phyloP scores from a whole-genome alignment of 306 rosid genomes.

The Gynostemma pentaphyllum region DNA sequence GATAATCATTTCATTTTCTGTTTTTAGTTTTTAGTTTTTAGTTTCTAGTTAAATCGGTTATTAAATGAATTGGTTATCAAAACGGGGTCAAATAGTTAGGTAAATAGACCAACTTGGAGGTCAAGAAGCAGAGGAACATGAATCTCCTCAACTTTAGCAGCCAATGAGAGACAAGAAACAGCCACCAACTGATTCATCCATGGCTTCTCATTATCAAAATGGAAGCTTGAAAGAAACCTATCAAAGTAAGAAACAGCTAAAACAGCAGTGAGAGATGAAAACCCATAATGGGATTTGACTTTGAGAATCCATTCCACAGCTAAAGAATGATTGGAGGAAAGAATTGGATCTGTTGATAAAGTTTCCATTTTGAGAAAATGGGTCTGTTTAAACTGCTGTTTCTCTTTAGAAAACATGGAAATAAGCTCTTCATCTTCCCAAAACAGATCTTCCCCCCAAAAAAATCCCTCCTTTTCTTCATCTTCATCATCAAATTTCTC shows the following conservation, averaged over 20 bases:
- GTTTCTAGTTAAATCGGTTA: too few relatives aligned
- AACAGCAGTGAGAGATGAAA: slow-evolving; percentile 43
- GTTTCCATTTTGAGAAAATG: slow-evolving; percentile 1
- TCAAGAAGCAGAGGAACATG: slow-evolving; percentile 55
- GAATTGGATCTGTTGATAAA: slow-evolving; percentile 16
- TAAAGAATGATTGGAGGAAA: slow-evolving; percentile 27
- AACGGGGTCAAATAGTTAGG: too few relatives aligned
- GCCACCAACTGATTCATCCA: slow-evolving; percentile 62
- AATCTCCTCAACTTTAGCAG: slow-evolving; percentile 68
- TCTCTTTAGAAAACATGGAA: slow-evolving; percentile 55
- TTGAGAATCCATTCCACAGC: slow-evolving; percentile 56
- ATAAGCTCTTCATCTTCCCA: slow-evolving; percentile 65
- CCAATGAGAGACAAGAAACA: slow-evolving; percentile 58
- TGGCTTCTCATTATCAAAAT: slow-evolving; percentile 48
- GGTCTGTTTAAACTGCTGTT: slow-evolving; percentile 22
- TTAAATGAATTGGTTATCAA: too few relatives aligned
- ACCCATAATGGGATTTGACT: slow-evolving; percentile 47
- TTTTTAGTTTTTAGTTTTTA: too few relatives aligned
- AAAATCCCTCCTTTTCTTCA: slow-evolving; percentile 16
- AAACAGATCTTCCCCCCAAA: slow-evolving; percentile 60
- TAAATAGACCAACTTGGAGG: slow-evolving; percentile 50
- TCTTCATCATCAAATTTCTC: slow-evolving; percentile 50
- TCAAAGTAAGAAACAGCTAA: slow-evolving; percentile 48
- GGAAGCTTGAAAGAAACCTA: slow-evolving; percentile 36
- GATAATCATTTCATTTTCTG: background rate